Evolutionary conservation across 2,329 filamentous ascomycete genomes (phyloP), one percentile per base, ranked within the genome.

Genomic region (Talaromyces islandicus): DNA sequence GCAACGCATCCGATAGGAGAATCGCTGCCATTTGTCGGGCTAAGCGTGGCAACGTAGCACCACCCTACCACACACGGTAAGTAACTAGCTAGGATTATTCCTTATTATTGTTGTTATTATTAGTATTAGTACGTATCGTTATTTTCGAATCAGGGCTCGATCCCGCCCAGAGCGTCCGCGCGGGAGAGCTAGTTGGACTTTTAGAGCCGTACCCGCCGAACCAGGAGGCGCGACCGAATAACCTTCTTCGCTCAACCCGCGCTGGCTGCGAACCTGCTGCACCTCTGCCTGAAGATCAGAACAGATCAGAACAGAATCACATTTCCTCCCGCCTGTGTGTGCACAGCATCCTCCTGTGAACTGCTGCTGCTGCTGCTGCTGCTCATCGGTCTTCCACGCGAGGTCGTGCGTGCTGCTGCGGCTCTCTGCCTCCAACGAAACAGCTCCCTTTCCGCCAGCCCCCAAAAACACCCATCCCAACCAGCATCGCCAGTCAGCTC

Each of bases 401-500:
- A 50, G 43, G 43, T 50, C 43, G 19, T 52, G 48, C 48, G 17
- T 38, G 48, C 21, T 51, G 24, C 25, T 29, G 48, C 19, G 24
- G 24, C 48, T 43, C 38, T 29, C 48, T 29, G 24, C 12, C 48
- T 52, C 48, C 48, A n/a, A 27, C 24, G 25, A 52, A 10, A 25
- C 43, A 21, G 24, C 48, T 52, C 24, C 25, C 48, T 52, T 29
- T 52, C 48, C 19, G 21, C 27, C 25, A 24, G 21, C 24, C 48
- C 48, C 48, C 48, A 25, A 52, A n/a, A 52, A 27, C 59, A 60
- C 35, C 35, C 35, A 38, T 41, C 25, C 51, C 57, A 30, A 41
- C 41, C 57, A 30, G 52, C 41, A 50, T 59, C 51, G 51, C 30
- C 53, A 54, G 30, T 53, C 68, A 60, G 69, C 67, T 66, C 69